Percentiles rank a stretch among this genome's conserved stretches.
phyloP scores from a whole-genome alignment of 176 grass and related monocot species.

The Eragrostis curvula region DNA sequence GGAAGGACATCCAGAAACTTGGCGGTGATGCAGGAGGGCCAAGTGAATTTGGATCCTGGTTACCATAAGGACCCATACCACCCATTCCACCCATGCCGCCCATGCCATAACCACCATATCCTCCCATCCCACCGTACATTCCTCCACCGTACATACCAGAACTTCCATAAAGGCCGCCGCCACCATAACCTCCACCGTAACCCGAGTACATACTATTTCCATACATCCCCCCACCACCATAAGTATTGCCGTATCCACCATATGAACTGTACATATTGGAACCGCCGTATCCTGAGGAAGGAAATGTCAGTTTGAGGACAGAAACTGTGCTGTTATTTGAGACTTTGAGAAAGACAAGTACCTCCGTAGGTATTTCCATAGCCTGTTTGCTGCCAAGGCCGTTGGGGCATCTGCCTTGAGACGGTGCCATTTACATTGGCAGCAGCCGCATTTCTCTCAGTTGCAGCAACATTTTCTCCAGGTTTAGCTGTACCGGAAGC shows the following conservation, averaged over 20 bases:
- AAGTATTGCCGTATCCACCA: slow-evolving; percentile 51
- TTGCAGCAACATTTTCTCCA: slow-evolving; percentile 64
- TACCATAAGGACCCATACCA: slow-evolving; percentile 75
- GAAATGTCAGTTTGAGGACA: background rate
- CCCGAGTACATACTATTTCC: slow-evolving; percentile 75
- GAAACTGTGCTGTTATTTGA: background rate
- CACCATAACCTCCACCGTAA: slow-evolving; percentile 60
- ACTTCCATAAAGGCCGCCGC: slow-evolving; percentile 47
- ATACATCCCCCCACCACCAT: slow-evolving; percentile 62
- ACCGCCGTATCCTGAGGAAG: slow-evolving; percentile 60
- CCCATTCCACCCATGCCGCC: slow-evolving; percentile 64
- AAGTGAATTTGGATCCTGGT: slow-evolving; percentile 74
- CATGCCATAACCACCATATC: slow-evolving; percentile 67
- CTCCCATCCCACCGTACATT: slow-evolving; percentile 77
- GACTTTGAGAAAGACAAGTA: slow-evolving; percentile 2
- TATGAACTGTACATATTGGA: slow-evolving; percentile 71
- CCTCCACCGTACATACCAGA: slow-evolving; percentile 77
- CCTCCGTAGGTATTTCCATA: slow-evolving; percentile 81
- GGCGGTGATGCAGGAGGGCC: slow-evolving; percentile 77
- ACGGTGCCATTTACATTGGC: slow-evolving; percentile 48
- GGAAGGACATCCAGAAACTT: slow-evolving; percentile 85
- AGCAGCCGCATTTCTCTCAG: slow-evolving; percentile 45
- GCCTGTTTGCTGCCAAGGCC: slow-evolving; percentile 86
- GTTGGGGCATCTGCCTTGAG: slow-evolving; percentile 59
- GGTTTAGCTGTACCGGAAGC: slow-evolving; percentile 90